Conservation (phyloP, 2,329 filamentous ascomycete species). For the Colletotrichum agaves region DNA sequence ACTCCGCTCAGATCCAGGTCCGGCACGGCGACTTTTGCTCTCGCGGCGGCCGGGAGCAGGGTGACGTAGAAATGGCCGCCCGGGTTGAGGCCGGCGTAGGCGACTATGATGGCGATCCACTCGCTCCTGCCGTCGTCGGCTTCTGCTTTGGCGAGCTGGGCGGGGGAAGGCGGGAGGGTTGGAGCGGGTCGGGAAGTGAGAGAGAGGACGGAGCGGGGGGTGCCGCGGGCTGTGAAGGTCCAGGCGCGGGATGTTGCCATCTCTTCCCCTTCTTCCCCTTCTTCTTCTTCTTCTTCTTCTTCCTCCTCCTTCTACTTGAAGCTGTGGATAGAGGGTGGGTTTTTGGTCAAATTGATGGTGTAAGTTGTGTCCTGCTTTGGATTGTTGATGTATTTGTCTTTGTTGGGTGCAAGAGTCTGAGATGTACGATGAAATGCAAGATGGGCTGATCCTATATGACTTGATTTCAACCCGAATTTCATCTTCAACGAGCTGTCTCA, state of each 20-base stretch:
- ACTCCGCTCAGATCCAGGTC: conserved; percentile 58
- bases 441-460: not conserved
- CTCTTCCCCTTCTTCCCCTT: not conserved
- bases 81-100: conserved; percentile 57
- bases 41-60: conserved; percentile 52
- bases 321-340: not conserved
- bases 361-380: not conserved
- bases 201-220: conserved; percentile 42
- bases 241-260: conserved; percentile 42
- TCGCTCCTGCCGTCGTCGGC: conserved; percentile 39
- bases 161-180: conserved; percentile 43
- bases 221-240: conserved; percentile 45
- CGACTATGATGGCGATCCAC: conserved; percentile 53
- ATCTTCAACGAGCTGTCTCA: not conserved
- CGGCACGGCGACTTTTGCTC: conserved; percentile 49
- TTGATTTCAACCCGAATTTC: too few species aligned
- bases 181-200: conserved; percentile 41
- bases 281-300: not conserved
- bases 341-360: too few species aligned
- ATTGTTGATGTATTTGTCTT: not conserved
- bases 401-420: too few species aligned
- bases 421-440: not conserved
- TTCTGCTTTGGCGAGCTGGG: conserved; percentile 42
- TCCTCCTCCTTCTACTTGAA: too few species aligned
- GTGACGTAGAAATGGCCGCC: conserved; percentile 54